These are phyloP conservation scores for Sporormia fimetaria DNA, from an alignment of 495 filamentous ascomycete species.

Conservation along the genomic window DNA sequence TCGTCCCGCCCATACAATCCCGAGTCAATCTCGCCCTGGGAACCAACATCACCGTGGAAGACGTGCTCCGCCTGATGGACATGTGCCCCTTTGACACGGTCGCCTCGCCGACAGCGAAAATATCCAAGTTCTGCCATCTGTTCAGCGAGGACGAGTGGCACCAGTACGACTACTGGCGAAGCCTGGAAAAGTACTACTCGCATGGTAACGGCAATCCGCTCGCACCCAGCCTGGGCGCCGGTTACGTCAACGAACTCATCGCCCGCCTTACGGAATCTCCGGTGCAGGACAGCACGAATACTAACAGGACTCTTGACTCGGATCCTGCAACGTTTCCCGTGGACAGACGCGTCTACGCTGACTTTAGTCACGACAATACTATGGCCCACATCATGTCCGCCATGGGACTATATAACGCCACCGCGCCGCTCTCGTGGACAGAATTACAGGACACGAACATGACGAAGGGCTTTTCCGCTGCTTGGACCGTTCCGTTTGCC, in stretches of 20 bases:
- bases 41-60: conserved; percentile 43
- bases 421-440: conserved; percentile 38
- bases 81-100: conserved; percentile 75
- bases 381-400: conserved; percentile 63
- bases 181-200: conserved; percentile 69
- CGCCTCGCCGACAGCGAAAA: conserved; percentile 34
- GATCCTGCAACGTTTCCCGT: conserved; percentile 56
- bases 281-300: conserved; percentile 57
- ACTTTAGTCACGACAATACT: conserved; percentile 83
- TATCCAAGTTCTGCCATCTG: conserved; percentile 58
- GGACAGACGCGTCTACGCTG: conserved; percentile 54
- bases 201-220: conserved; percentile 64
- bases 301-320: conserved; percentile 60
- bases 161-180: conserved; percentile 64
- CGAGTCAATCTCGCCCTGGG: conserved; percentile 54
- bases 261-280: conserved; percentile 58
- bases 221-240: conserved; percentile 70
- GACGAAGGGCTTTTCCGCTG: conserved; percentile 50
- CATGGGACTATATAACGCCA: conserved; percentile 59
- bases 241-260: conserved; percentile 73
- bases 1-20: conserved; percentile 48
- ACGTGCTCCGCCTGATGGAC: conserved; percentile 67
- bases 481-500: conserved; percentile 72
- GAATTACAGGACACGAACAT: conserved; percentile 35
- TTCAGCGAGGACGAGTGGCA: conserved; percentile 61